phyloP scores from a whole-genome alignment of 441 rosid species.

The Manihot esculenta region DNA sequence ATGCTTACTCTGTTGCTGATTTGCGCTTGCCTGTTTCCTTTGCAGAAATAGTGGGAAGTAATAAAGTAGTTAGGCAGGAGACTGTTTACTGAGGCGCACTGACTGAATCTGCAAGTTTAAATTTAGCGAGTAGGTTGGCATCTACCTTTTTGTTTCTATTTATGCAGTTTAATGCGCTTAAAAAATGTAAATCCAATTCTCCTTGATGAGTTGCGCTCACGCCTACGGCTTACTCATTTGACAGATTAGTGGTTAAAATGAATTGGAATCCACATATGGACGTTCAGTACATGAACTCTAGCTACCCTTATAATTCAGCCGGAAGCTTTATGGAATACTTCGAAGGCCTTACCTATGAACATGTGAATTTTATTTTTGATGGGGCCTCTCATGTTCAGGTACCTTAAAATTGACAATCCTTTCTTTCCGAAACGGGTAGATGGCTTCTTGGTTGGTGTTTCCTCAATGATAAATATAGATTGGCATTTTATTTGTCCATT shows the following conservation, averaged over 20 bases:
- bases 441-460: neutral
- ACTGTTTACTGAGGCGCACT: constrained; percentile 11
- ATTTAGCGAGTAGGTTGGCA: constrained; percentile 18
- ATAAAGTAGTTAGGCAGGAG: neutral
- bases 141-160: neutral
- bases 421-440: neutral
- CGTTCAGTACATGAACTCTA: constrained; percentile 44
- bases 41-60: constrained; percentile 18
- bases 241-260: constrained; percentile 38
- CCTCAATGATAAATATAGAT: neutral
- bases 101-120: constrained; percentile 5
- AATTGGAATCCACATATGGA: constrained; percentile 62
- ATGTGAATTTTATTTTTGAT: constrained; percentile 73
- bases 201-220: constrained; percentile 4
- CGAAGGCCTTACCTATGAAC: constrained; percentile 76
- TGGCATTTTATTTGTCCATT: neutral
- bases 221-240: constrained; percentile 16
- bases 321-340: constrained; percentile 82
- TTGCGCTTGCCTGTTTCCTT: neutral
- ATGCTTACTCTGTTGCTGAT: neutral
- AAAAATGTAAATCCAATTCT: neutral
- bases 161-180: neutral
- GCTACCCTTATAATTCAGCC: constrained; percentile 64
- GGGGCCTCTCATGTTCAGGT: constrained; percentile 71
- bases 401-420: constrained; percentile 14